A percentile compares a stretch with the other conserved stretches of the same genome.
phyloP scores from a whole-genome alignment of 805 yeast species.

The Aciculoconidium aculeatum region DNA sequence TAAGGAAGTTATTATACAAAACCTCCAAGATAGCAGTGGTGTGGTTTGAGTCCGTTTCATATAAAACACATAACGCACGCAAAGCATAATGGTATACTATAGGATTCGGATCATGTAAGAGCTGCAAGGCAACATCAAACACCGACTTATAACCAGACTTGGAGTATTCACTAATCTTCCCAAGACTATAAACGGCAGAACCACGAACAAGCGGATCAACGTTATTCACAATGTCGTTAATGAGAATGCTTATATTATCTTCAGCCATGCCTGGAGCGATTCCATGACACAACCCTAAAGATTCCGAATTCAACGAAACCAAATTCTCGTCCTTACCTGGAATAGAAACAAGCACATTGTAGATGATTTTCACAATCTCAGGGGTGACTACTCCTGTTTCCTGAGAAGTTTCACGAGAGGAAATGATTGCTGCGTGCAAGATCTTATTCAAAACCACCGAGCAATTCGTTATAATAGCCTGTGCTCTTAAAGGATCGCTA shows the following conservation, averaged over 20 bases:
- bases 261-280: conserved; percentile 15
- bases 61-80: conserved; percentile 48
- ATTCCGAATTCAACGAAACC: conserved; percentile 46
- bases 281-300: conserved; percentile 46
- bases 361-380: conserved; percentile 29
- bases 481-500: conserved; percentile 26
- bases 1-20: conserved; percentile 25
- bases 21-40: conserved; percentile 36
- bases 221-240: conserved; percentile 61
- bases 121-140: conserved; percentile 50
- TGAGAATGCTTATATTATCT: conserved; percentile 24
- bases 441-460: conserved; percentile 37
- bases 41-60: conserved; percentile 51
- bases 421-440: conserved; percentile 11
- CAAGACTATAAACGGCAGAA: conserved; percentile 21
- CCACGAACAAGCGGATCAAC: conserved; percentile 61
- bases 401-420: conserved; percentile 19
- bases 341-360: conserved; percentile 46
- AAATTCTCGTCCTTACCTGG: conserved; percentile 35
- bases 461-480: conserved; percentile 55
- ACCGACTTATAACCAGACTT: conserved; percentile 35
- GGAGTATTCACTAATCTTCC: conserved; percentile 23
- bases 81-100: conserved; percentile 71
- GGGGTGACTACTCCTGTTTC: conserved; percentile 19
- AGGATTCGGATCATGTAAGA: conserved; percentile 80